Percentiles rank a stretch among this genome's conserved stretches.
phyloP scores from a whole-genome alignment of 345 rosid species.

The Moricandia moricandioides region DNA sequence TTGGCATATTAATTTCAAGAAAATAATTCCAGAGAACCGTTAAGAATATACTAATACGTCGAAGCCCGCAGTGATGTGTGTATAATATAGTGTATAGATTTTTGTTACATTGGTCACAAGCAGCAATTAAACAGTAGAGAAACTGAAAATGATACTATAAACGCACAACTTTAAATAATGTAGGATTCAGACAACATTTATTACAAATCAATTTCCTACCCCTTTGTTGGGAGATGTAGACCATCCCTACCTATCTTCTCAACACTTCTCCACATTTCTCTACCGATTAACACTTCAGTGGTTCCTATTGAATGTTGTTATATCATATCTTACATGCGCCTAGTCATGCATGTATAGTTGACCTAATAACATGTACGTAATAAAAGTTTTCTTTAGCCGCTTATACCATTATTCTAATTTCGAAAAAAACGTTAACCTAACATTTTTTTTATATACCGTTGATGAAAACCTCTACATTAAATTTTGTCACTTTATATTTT shows the following conservation, averaged over 20 bases:
- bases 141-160: constrained; percentile 11
- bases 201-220: constrained; percentile 36
- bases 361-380: not conserved
- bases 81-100: not conserved
- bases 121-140: constrained; percentile 9
- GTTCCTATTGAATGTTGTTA: constrained; percentile 1
- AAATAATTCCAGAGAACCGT: not conserved
- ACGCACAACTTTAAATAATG: constrained; percentile 20
- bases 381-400: not conserved
- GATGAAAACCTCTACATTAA: not conserved
- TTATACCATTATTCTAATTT: not conserved
- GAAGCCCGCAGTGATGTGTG: not conserved
- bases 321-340: not conserved
- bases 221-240: constrained; percentile 35
- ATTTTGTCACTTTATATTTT: not conserved
- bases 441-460: not conserved
- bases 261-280: constrained; percentile 23
- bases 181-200: constrained; percentile 34
- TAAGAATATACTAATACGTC: not conserved
- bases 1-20: not conserved
- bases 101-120: constrained; percentile 18
- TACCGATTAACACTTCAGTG: not conserved
- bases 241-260: constrained; percentile 30
- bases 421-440: not conserved
- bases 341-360: not conserved